phyloP scores from a whole-genome alignment of 1,284 basidiomycete species.

The Leucoagaricus sp. region DNA sequence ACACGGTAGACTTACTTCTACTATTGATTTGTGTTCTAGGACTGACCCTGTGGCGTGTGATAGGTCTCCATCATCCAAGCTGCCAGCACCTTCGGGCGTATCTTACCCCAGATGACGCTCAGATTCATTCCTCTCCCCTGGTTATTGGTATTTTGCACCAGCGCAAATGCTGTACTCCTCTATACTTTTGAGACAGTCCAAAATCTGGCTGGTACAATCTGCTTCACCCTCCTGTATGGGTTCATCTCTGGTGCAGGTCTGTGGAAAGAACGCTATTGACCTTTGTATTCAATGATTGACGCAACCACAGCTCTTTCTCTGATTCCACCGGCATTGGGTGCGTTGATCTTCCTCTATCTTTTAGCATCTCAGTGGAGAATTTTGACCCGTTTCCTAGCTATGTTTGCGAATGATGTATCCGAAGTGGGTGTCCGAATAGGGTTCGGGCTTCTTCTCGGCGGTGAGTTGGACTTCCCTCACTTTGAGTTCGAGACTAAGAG shows the following conservation, averaged over 20 bases:
- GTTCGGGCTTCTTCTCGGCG: background rate
- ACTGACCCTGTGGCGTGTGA: background rate
- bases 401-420: background rate
- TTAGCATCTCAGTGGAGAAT: background rate
- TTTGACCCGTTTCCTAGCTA: background rate
- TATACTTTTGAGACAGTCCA: background rate
- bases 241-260: background rate
- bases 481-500: background rate
- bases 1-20: background rate
- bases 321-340: background rate
- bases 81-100: background rate
- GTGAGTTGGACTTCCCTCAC: background rate
- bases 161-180: background rate
- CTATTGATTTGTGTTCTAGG: background rate
- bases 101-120: background rate
- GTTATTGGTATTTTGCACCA: background rate
- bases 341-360: too few relatives aligned
- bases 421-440: background rate
- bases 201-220: background rate
- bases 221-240: background rate
- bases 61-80: background rate
- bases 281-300: background rate
- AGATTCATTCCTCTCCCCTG: background rate
- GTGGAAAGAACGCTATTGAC: background rate
- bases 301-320: background rate